Evolutionary conservation across 176 grass and related monocot species (phyloP), one percentile per base, ranked within the genome.

Genomic region (Tillandsia leiboldiana): DNA sequence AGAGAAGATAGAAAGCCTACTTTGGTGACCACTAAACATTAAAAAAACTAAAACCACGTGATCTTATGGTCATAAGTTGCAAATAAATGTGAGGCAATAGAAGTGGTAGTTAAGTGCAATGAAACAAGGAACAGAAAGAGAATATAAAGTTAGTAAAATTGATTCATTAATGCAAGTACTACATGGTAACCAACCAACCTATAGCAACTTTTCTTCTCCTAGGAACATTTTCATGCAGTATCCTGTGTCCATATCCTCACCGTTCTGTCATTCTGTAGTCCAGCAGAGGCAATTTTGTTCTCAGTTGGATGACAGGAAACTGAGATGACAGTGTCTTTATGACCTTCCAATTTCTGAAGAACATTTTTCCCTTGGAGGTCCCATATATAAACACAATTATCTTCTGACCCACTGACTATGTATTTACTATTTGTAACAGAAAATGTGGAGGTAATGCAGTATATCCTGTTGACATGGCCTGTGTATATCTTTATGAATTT

Each of bases 291-390:
- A 80, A 96, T 91, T 50, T 85, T 96, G 72, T 91, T 96, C 58
- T 83, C 82, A 12, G 71, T 78, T 3, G 88, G 86, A 76, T 96
- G 92, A 56, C 85, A 96, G 0, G 88, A 84, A 9, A 91, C 92
- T 0, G 88, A 91, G 22, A 91, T 87, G 75, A 91, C 88, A 12
- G 83, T 69, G 4, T 89, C 88, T 13, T 49, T 84, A 74, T 96
- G 92, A 10, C 92, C 92, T 91, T 91, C 92, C 33, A 91, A 49
- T 73, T 96, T 96, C 81, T 96, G 92, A 68, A 91, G 72, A 69
- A 96, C 75, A 48, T 96, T 91, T 68, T 81, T 91, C 11, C 88
- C 86, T 96, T 96, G 92, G 14, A 96, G 92, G 66, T 96, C 92
- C 88, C 88, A 96, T 68, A 96, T 88, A 71, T 96, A 91, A 48